Conservation (phyloP, 257 asterid species). For the Prunella vulgaris region DNA sequence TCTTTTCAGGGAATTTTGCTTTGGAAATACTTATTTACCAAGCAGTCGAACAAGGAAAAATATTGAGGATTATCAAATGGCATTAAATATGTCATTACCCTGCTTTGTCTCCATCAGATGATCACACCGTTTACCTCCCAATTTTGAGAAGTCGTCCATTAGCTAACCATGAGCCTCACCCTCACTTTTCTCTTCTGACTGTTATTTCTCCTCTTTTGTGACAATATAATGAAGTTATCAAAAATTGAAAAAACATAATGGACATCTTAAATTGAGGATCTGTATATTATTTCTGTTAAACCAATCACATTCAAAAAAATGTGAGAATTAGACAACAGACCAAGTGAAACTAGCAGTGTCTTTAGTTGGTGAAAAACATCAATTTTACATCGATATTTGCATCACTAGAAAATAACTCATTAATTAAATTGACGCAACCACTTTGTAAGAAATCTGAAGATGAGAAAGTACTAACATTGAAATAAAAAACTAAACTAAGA, state of each 20-base stretch:
- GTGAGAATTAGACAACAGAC: too few relatives aligned
- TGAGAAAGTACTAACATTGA: too few relatives aligned
- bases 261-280: slow-evolving; percentile 8
- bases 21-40: background rate
- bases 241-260: slow-evolving; percentile 1
- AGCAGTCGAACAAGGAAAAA: background rate
- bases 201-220: background rate
- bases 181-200: background rate
- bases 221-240: background rate
- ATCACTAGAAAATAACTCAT: slow-evolving; percentile 7
- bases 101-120: slow-evolving; percentile 52
- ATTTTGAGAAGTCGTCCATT: slow-evolving; percentile 53
- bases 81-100: slow-evolving; percentile 40
- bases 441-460: too few relatives aligned
- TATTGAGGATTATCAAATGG: slow-evolving; percentile 8
- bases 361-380: background rate
- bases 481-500: too few relatives aligned
- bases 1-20: background rate
- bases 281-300: background rate
- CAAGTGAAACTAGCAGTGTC: background rate
- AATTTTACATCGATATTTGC: slow-evolving; percentile 15
- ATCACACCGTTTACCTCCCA: slow-evolving; percentile 64
- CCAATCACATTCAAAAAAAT: background rate
- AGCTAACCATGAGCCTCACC: slow-evolving; percentile 27
- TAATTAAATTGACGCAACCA: slow-evolving; percentile 17